Conservation (phyloP, 768 basidiomycete species). For the Xerocomus potaroensis region DNA sequence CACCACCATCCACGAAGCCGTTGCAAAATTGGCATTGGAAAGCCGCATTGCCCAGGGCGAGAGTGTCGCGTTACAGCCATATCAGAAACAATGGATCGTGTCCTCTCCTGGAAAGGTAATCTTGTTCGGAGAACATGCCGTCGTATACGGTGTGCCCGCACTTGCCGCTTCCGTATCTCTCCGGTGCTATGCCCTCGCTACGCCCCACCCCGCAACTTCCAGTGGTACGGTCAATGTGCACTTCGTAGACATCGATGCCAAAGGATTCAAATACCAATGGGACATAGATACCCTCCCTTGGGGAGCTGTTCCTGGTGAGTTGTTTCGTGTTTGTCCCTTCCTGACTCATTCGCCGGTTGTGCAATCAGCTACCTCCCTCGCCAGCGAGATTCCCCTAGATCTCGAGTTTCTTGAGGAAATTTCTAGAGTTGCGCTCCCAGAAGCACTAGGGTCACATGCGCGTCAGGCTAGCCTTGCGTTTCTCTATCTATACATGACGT, state of each 20-base stretch:
- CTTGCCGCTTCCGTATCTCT: conserved; percentile 94
- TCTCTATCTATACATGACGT: conserved; percentile 88
- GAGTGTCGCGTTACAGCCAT: conserved; percentile 6
- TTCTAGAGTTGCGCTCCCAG: conserved; percentile 37
- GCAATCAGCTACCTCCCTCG: conserved; percentile 13
- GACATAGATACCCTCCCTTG: conserved; percentile 73
- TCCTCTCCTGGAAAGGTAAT: conserved; percentile 98
- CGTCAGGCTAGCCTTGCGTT: conserved; percentile 64
- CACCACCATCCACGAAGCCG: conserved; percentile 55
- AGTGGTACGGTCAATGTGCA: conserved; percentile 53
- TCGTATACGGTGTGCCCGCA: conserved; percentile 97
- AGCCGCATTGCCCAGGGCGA: conserved; percentile 15
- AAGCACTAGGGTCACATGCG: conserved; percentile 32
- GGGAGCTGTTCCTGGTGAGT: conserved; percentile 53
- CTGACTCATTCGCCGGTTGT: background rate
- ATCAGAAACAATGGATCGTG: conserved; percentile 70
- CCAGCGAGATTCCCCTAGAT: conserved; percentile 50
- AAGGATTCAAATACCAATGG: conserved; percentile 75
- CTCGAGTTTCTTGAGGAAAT: conserved; percentile 70
- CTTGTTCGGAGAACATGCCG: conserved; percentile 97
- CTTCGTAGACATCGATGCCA: conserved; percentile 66
- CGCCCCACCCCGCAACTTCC: conserved; percentile 57
- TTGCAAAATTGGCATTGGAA: conserved; percentile 58
- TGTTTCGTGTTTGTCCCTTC: background rate
- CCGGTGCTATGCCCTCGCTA: conserved; percentile 85